phyloP scores from a whole-genome alignment of 331 rosid species.

The Malus hybrid region DNA sequence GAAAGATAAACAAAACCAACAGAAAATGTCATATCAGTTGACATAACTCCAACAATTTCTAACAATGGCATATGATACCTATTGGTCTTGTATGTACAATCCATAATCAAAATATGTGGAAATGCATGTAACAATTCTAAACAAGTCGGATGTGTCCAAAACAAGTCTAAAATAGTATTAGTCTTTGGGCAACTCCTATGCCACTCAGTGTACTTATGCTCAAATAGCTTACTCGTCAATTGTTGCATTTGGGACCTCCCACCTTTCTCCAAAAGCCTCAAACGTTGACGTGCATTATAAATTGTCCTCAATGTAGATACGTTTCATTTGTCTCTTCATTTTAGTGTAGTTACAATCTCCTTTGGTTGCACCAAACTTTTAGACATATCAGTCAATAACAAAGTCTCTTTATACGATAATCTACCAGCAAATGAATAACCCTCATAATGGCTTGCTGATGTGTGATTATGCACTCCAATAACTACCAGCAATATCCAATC shows the following conservation, averaged over 20 bases:
- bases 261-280: too few species aligned
- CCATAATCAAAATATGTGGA: not conserved
- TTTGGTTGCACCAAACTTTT: not conserved
- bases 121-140: not conserved
- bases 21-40: not conserved
- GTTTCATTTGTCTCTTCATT: not conserved
- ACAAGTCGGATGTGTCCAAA: not conserved
- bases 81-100: not conserved
- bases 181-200: too few species aligned
- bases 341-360: not conserved
- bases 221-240: too few species aligned
- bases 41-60: not conserved
- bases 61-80: not conserved
- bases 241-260: too few species aligned
- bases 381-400: not conserved
- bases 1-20: not conserved
- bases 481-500: too few species aligned
- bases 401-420: not conserved
- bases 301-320: not conserved
- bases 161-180: too few species aligned
- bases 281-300: too few species aligned
- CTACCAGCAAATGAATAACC: too few species aligned
- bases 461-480: too few species aligned
- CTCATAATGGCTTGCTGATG: rapidly evolving
- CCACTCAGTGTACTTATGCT: too few species aligned